phyloP scores from a whole-genome alignment of 2,329 filamentous ascomycete species.

The Cercospora zeae-maydis region DNA sequence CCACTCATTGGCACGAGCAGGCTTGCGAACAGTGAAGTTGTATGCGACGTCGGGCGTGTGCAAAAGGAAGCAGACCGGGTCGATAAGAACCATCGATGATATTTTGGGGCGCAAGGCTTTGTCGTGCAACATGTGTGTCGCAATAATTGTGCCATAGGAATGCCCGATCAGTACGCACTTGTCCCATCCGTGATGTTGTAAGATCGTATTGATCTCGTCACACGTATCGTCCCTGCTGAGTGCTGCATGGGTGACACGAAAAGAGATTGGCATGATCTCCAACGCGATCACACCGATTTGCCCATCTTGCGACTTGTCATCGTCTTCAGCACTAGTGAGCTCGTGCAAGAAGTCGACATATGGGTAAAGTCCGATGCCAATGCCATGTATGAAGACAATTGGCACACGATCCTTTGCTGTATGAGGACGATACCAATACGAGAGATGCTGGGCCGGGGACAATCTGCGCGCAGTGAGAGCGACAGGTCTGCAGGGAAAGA shows the following conservation, averaged over 20 bases:
- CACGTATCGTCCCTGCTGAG: constrained; percentile 55
- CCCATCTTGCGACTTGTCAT: constrained; percentile 25
- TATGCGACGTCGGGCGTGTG: constrained; percentile 67
- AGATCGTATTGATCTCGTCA: constrained; percentile 53
- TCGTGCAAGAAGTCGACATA: constrained; percentile 48
- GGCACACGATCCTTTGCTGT: constrained; percentile 56
- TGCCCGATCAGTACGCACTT: constrained; percentile 60
- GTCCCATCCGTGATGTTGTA: constrained; percentile 56
- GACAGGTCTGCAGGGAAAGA: constrained; percentile 56
- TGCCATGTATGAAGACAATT: constrained; percentile 67
- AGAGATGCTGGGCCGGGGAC: constrained; percentile 51
- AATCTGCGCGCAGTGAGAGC: constrained; percentile 45
- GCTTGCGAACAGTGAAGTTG: constrained; percentile 58
- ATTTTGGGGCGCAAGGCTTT: constrained; percentile 45
- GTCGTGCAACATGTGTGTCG: constrained; percentile 58
- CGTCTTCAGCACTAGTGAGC: constrained; percentile 8
- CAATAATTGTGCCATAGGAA: constrained; percentile 59
- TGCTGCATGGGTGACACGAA: constrained; percentile 56
- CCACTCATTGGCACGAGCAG: constrained; percentile 60
- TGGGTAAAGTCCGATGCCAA: constrained; percentile 55
- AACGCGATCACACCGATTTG: constrained; percentile 61
- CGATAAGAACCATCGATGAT: constrained; percentile 51
- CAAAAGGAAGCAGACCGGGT: constrained; percentile 65
- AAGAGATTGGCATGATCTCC: constrained; percentile 63
- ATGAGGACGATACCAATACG: constrained; percentile 62